Base-by-base conservation (phyloP, 441 rosid species). In the Populus trichocarpa region DNA sequence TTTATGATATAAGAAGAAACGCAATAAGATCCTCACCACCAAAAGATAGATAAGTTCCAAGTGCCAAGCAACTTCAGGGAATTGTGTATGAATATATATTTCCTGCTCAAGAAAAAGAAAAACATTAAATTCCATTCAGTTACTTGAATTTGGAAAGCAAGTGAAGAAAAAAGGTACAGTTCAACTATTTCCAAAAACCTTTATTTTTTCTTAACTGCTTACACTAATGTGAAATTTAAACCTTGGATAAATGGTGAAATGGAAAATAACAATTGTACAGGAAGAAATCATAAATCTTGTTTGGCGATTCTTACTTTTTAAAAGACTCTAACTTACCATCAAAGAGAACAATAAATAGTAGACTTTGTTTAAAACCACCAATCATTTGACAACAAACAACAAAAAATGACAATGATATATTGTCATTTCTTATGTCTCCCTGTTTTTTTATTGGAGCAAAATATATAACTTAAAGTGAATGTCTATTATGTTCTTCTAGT, bases 81-180 rank as follows among this genome's bases (percentile, higher is more conserved):
- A 86, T 85, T 59, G 90, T 82, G 83, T 90, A 91, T 3, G 88
- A 84, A 78, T 84, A 88, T 69, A 91, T 65, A 82, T 84, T 89
- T 81, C 91, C 95, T 90, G 91, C 74, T 67, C 28, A 73, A 77
- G 75, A 72, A 76, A 72, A 26, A 16, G 66, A 59, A 16, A 30
- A 6, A 40, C 5, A 33, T 5, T 18, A 35, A 38, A 25, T 36
- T 74, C 14, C 70, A 53, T 36, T 28, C 14, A 2, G 75, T 38
- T 63, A 46, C 40, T 40, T 69, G 11, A 16, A 36, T 16, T 36
- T 38, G 18, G 23, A 72, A 61, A 35, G 14, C 22, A 5, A 67
- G 30, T 22, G 20, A 38, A 0, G 2, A 9, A 20, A 66, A 23
- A n/a, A 11, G 16, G 32, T 64, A 1, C 20, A 30, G 69, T 73